A percentile compares a stretch with the other conserved stretches of the same genome.
phyloP scores from a whole-genome alignment of 1,284 basidiomycete genomes.

The Cerioporus squamosus region DNA sequence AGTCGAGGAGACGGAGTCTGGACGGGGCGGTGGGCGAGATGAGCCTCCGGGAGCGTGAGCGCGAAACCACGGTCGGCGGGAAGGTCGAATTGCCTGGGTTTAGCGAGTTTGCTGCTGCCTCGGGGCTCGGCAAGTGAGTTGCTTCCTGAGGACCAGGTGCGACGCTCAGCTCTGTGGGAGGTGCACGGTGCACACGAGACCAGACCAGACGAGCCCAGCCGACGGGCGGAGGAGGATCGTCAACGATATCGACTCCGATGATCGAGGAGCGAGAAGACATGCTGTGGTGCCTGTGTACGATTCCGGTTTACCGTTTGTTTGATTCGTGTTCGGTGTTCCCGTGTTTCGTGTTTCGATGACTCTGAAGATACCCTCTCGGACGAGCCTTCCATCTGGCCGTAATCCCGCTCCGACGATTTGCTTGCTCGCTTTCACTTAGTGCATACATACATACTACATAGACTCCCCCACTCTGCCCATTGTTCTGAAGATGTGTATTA shows the following conservation, averaged over 20 bases:
- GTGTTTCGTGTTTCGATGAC: background rate
- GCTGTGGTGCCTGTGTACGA: background rate
- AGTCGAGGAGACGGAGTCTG: slow-evolving; percentile 21
- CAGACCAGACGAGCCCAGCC: too few relatives aligned
- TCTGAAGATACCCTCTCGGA: background rate
- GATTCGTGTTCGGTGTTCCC: background rate
- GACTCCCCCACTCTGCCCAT: too few relatives aligned
- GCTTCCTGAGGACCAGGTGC: background rate
- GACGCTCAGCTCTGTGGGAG: background rate
- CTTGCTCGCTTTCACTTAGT: too few relatives aligned
- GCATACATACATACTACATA: too few relatives aligned
- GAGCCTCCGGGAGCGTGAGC: slow-evolving; percentile 22
- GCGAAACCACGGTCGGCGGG: slow-evolving; percentile 16
- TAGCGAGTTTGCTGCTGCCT: slow-evolving; percentile 63
- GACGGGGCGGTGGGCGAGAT: slow-evolving; percentile 29
- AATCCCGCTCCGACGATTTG: too few relatives aligned
- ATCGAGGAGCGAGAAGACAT: background rate
- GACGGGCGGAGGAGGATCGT: background rate
- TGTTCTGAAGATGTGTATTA: too few relatives aligned
- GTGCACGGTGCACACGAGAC: too few relatives aligned
- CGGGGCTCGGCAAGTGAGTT: slow-evolving; percentile 29
- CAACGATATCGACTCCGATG: background rate
- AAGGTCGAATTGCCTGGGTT: slow-evolving; percentile 59
- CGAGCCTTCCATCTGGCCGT: background rate
- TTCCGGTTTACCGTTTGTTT: background rate